A percentile compares a stretch with the other conserved stretches of the same genome.
Conservation (phyloP, 148 eudicot genomes). For the Rhododendron griersonianum region DNA sequence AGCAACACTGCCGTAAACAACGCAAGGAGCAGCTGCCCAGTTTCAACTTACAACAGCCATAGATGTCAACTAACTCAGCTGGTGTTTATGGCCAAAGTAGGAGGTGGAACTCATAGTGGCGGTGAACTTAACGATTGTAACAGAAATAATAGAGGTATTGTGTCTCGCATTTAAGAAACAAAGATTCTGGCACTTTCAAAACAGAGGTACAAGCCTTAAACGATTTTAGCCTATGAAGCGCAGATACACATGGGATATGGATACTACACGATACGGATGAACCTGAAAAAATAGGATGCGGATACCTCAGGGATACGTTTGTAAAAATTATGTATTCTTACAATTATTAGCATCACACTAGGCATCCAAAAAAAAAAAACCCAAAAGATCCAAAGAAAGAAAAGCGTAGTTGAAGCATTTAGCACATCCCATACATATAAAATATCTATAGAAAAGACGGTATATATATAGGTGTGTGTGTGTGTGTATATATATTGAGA, state of each 20-base stretch:
- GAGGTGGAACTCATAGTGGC: not conserved
- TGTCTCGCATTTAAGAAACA: not conserved
- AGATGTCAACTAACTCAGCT: not conserved
- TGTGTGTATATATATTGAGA: too few relatives aligned
- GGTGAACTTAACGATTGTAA: not conserved
- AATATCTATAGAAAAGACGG: too few relatives aligned
- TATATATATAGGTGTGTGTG: too few relatives aligned
- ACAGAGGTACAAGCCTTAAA: not conserved
- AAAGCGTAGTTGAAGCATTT: not conserved
- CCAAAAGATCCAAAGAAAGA: not conserved
- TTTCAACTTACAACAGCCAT: not conserved
- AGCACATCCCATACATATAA: not conserved
- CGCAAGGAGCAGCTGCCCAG: not conserved
- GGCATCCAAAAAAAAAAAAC: not conserved
- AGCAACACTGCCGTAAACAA: not conserved
- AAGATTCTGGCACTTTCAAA: not conserved
- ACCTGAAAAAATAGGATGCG: not conserved
- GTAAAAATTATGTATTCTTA: not conserved
- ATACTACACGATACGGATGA: not conserved
- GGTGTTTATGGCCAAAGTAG: not conserved
- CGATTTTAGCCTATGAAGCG: not conserved
- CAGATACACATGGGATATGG: not conserved
- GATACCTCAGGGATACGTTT: not conserved
- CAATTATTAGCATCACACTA: not conserved
- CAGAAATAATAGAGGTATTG: not conserved